phyloP scores from a whole-genome alignment of 176 grass and related monocot genomes.

The Thalia dealbata region DNA sequence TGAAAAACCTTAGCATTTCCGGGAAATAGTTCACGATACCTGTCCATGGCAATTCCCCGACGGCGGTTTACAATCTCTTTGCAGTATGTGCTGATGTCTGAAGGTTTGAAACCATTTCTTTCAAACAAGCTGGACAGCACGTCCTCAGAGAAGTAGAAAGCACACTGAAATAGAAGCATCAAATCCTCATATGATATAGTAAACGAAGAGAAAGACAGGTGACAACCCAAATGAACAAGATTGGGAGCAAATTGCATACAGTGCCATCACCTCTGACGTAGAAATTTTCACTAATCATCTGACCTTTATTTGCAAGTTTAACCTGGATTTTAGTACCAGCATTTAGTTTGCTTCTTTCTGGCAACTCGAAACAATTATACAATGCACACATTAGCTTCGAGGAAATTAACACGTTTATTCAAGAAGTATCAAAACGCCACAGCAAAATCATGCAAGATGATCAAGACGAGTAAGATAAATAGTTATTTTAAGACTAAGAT shows the following conservation, averaged over 20 bases:
- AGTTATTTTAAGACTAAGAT: background rate
- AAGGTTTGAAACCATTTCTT: slow-evolving; percentile 12
- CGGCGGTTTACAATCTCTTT: slow-evolving; percentile 21
- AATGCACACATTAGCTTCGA: background rate
- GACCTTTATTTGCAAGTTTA: slow-evolving; percentile 19
- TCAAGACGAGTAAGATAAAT: background rate
- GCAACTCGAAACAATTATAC: background rate
- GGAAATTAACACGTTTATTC: background rate
- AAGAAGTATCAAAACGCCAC: background rate
- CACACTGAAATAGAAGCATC: slow-evolving; percentile 1
- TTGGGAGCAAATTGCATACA: background rate
- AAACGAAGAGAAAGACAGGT: too few species aligned
- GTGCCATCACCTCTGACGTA: slow-evolving; percentile 22
- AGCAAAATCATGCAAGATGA: background rate
- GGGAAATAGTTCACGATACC: slow-evolving; percentile 1
- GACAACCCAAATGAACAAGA: background rate
- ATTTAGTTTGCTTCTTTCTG: background rate
- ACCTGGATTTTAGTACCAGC: slow-evolving; percentile 1
- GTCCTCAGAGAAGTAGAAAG: slow-evolving; percentile 20
- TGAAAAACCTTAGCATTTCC: background rate
- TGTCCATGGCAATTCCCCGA: slow-evolving; percentile 2
- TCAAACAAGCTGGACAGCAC: slow-evolving; percentile 11
- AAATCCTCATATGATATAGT: background rate
- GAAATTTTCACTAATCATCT: slow-evolving; percentile 20
- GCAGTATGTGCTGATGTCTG: slow-evolving; percentile 11